These are phyloP conservation scores for Saturnispora dispora DNA, from an alignment of 805 yeast species.

Conservation along the genomic window DNA sequence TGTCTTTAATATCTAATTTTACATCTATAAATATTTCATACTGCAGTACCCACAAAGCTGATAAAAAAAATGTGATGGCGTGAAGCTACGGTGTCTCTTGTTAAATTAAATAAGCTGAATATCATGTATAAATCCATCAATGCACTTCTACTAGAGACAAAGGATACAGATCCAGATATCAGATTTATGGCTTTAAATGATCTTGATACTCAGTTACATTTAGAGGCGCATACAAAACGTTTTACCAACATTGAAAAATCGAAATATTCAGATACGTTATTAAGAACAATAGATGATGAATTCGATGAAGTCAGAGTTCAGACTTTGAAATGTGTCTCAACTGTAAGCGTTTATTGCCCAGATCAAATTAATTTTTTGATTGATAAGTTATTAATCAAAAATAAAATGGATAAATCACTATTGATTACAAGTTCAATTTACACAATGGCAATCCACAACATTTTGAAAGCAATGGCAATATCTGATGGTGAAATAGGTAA, in stretches of 20 bases:
- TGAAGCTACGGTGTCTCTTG: background rate
- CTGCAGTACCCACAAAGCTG: background rate
- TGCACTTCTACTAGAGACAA: conserved; percentile 35
- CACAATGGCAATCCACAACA: conserved; percentile 42
- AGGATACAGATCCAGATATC: conserved; percentile 69
- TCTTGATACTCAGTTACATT: conserved; percentile 36
- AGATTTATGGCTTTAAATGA: conserved; percentile 83
- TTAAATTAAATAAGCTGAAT: background rate
- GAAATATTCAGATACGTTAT: conserved; percentile 19
- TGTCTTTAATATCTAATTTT: background rate
- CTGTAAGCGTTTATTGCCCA: conserved; percentile 25
- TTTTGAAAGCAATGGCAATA: conserved; percentile 27
- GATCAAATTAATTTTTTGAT: conserved; percentile 26
- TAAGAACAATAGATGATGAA: conserved; percentile 41
- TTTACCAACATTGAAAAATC: conserved; percentile 29
- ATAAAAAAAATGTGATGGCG: background rate
- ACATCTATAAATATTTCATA: background rate
- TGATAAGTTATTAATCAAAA: conserved; percentile 23
- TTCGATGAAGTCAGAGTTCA: conserved; percentile 68
- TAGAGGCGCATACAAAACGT: conserved; percentile 28
- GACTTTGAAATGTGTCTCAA: conserved; percentile 46
- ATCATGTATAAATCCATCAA: conserved; percentile 21
- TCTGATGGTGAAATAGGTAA: conserved; percentile 15
- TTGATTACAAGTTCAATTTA: conserved; percentile 40
- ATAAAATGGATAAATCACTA: conserved; percentile 20